phyloP scores from a whole-genome alignment of 495 filamentous ascomycete genomes.

The Penicillium paxilli region DNA sequence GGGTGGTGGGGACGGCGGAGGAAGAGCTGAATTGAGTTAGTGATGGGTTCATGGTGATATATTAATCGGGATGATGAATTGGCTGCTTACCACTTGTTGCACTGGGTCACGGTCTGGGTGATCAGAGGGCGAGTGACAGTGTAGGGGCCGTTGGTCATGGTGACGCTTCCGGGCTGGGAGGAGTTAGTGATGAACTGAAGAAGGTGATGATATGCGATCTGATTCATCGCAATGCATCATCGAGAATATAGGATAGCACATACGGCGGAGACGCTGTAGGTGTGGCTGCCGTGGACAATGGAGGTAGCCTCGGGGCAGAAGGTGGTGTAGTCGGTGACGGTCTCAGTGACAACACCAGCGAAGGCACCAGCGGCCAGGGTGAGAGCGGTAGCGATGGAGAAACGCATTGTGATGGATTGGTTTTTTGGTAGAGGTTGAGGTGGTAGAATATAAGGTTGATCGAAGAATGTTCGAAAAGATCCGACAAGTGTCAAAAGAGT shows the following conservation, averaged over 20 bases:
- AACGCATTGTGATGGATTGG: slow-evolving; percentile 80
- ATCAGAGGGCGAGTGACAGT: slow-evolving; percentile 72
- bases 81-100: slow-evolving; percentile 61
- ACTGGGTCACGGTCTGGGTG: slow-evolving; percentile 62
- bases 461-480: slow-evolving; percentile 23
- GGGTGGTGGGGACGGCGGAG: slow-evolving; percentile 33
- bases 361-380: slow-evolving; percentile 59
- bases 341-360: slow-evolving; percentile 69
- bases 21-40: slow-evolving; percentile 15
- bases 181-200: slow-evolving; percentile 14
- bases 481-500: slow-evolving; percentile 24
- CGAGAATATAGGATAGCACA: slow-evolving; percentile 14
- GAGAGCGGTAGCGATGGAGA: slow-evolving; percentile 72
- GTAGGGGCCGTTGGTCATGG: slow-evolving; percentile 60
- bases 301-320: slow-evolving; percentile 79
- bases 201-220: neutral
- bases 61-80: slow-evolving; percentile 6
- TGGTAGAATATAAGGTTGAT: slow-evolving; percentile 13
- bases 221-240: neutral
- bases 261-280: slow-evolving; percentile 79
- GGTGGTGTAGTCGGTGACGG: slow-evolving; percentile 78
- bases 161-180: slow-evolving; percentile 67
- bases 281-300: slow-evolving; percentile 65
- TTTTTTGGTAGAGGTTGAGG: too few species aligned
- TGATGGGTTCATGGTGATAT: neutral